Percentiles rank a stretch among this genome's conserved stretches.
These are phyloP conservation scores for Pseudomonodictys pantanalensis DNA, from an alignment of 495 filamentous ascomycete genomes.

Conservation along the genomic window DNA sequence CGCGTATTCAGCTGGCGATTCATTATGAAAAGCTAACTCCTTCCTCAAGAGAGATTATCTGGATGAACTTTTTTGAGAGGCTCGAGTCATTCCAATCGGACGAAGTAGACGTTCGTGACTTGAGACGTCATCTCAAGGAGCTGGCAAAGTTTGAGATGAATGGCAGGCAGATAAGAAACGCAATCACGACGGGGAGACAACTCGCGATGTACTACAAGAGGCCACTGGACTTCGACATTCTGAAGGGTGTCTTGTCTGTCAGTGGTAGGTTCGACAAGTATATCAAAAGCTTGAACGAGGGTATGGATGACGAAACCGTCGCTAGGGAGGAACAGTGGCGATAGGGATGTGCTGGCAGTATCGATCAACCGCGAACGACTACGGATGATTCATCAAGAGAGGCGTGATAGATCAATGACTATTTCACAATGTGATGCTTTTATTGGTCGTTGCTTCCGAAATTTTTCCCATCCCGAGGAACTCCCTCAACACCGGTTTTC, in stretches of 20 bases:
- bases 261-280: background rate
- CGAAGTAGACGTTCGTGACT: background rate
- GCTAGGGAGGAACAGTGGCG: no score
- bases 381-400: no score
- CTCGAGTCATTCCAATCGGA: background rate
- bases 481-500: no score
- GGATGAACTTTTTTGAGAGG: background rate
- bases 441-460: no score
- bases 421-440: no score
- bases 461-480: no score
- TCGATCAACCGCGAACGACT: no score
- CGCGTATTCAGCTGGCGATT: background rate
- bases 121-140: conserved; percentile 5
- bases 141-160: conserved; percentile 51
- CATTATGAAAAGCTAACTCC: background rate
- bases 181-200: conserved; percentile 51
- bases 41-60: background rate
- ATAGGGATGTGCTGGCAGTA: no score
- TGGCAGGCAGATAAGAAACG: conserved; percentile 61
- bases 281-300: background rate
- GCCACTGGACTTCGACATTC: background rate
- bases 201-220: background rate
- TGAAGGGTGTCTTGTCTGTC: background rate
- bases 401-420: no score
- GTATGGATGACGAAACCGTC: background rate